Evolutionary conservation across 306 rosid species (phyloP).

Genomic region (Psophocarpus tetragonolobus): DNA sequence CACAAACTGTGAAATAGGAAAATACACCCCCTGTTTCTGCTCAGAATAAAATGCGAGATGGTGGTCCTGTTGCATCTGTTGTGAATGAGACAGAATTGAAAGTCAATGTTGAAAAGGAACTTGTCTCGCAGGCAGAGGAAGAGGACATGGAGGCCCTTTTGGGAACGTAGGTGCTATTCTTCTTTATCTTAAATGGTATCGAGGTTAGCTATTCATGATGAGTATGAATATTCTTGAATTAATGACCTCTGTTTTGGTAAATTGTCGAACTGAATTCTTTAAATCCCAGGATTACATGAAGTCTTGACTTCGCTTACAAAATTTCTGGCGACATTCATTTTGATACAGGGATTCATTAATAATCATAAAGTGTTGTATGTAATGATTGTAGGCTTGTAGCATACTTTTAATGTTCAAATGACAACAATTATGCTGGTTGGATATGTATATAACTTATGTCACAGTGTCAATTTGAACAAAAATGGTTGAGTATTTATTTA

Average conservation of each 20-base stretch:
- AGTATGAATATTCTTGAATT: slow-evolving; percentile 13
- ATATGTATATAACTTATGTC: not conserved
- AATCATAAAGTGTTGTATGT: slow-evolving; percentile 1
- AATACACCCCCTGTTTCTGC: slow-evolving; percentile 59
- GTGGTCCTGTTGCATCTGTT: slow-evolving; percentile 66
- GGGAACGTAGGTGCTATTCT: slow-evolving; percentile 77
- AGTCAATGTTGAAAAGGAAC: slow-evolving; percentile 92
- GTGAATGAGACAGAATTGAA: slow-evolving; percentile 74
- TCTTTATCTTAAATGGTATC: slow-evolving; percentile 33
- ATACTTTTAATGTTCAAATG: slow-evolving; percentile 14
- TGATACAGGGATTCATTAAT: slow-evolving; percentile 26
- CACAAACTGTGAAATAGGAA: slow-evolving; percentile 59
- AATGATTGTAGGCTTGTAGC: slow-evolving; percentile 3
- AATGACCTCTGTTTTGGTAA: slow-evolving; percentile 19
- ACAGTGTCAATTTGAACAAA: slow-evolving; percentile 10
- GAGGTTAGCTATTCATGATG: slow-evolving; percentile 18
- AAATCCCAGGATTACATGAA: not conserved
- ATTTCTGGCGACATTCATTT: not conserved
- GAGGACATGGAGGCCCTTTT: slow-evolving; percentile 99
- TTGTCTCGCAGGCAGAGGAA: slow-evolving; percentile 98
- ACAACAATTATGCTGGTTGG: not conserved
- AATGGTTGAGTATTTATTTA: slow-evolving; percentile 28
- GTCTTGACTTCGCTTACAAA: slow-evolving; percentile 1
- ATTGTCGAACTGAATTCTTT: slow-evolving; percentile 9
- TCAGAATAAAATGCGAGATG: slow-evolving; percentile 56